A percentile compares a stretch with the other conserved stretches of the same genome.
These are phyloP conservation scores for Clarireedia hainanense DNA, from an alignment of 2,329 filamentous ascomycete genomes.

Conservation along the genomic window DNA sequence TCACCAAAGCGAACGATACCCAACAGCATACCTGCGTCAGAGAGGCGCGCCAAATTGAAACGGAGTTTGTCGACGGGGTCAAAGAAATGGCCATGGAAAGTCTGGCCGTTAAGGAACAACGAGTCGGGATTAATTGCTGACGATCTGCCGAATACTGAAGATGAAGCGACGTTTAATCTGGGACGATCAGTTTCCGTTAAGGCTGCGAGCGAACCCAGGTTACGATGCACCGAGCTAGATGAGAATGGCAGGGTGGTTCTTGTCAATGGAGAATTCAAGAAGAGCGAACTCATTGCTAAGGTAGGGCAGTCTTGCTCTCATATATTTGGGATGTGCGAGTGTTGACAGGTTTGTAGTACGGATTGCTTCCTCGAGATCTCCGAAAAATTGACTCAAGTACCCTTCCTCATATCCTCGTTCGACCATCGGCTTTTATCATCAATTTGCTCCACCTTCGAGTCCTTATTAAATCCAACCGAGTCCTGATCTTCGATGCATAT, in stretches of 20 bases:
- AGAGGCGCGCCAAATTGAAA: constrained; percentile 11
- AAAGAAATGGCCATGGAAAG: constrained; percentile 20
- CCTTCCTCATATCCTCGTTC: constrained; percentile 88
- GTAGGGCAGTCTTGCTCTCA: constrained; percentile 36
- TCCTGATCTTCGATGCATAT: constrained; percentile 93
- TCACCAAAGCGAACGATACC: constrained; percentile 1
- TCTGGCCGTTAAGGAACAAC: constrained; percentile 20
- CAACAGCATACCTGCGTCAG: constrained; percentile 6
- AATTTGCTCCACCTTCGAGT: constrained; percentile 95
- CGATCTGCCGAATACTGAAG: constrained; percentile 51
- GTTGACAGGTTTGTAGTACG: constrained; percentile 53
- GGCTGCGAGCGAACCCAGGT: constrained; percentile 72
- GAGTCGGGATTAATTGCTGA: constrained; percentile 41
- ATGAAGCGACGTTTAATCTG: constrained; percentile 58
- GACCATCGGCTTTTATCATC: constrained; percentile 85
- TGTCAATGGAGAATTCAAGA: constrained; percentile 93
- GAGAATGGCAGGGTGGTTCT: constrained; percentile 86
- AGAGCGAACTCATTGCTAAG: constrained; percentile 93
- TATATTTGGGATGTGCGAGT: neutral
- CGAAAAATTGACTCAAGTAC: constrained; percentile 97
- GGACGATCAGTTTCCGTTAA: constrained; percentile 66
- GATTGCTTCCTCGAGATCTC: constrained; percentile 84
- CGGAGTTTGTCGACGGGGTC: constrained; percentile 15
- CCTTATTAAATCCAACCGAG: constrained; percentile 87
- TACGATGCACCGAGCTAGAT: constrained; percentile 93